A percentile compares a stretch with the other conserved stretches of the same genome.
Conservation (phyloP, 495 filamentous ascomycete genomes). For the Xanthoparmelia taractica region DNA sequence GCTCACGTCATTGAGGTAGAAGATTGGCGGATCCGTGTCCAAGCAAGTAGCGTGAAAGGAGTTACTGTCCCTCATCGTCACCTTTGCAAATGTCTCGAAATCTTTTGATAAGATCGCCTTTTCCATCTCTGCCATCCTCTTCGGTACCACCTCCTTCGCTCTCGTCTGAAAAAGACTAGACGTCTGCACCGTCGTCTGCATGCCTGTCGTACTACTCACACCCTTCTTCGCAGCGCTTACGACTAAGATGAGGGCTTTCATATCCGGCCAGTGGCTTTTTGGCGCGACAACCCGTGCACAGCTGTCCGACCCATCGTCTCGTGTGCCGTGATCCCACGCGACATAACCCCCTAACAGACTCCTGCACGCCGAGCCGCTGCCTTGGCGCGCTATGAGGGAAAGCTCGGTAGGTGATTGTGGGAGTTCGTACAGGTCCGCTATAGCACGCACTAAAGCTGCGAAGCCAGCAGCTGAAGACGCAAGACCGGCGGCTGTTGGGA, state of each 20-base stretch:
- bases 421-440: constrained; percentile 85
- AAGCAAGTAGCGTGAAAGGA: constrained; percentile 91
- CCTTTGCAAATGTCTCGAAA: constrained; percentile 77
- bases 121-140: constrained; percentile 80
- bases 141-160: constrained; percentile 65
- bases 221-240: constrained; percentile 91
- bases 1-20: constrained; percentile 93
- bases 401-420: constrained; percentile 70
- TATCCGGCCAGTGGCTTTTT: constrained; percentile 83
- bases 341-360: constrained; percentile 92
- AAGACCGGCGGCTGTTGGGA: constrained; percentile 95
- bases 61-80: constrained; percentile 95
- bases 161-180: constrained; percentile 72
- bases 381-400: constrained; percentile 85
- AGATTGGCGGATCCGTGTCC: constrained; percentile 93
- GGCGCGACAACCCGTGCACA: constrained; percentile 79
- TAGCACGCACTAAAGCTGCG: constrained; percentile 84
- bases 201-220: constrained; percentile 80
- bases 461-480: constrained; percentile 91
- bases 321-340: constrained; percentile 73
- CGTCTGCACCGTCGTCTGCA: constrained; percentile 91
- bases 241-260: constrained; percentile 86
- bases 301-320: constrained; percentile 71
- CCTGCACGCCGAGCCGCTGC: constrained; percentile 87
- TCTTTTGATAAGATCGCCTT: constrained; percentile 65